These are phyloP conservation scores for Xylaria hypoxylon DNA, from an alignment of 2,329 filamentous ascomycete species.

Conservation along the genomic window DNA sequence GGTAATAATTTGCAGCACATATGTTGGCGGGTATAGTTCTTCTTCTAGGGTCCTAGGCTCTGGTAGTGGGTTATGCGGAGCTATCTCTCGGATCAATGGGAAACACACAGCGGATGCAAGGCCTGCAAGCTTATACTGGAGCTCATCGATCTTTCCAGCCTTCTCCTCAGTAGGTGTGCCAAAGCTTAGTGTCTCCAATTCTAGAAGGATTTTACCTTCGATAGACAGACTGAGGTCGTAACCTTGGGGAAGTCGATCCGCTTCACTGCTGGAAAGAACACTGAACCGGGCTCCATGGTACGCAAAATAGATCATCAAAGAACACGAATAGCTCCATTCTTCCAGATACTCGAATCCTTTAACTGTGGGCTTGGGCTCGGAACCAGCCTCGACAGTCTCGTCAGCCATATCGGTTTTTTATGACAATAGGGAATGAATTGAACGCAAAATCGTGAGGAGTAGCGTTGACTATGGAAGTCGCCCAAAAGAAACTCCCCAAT, in stretches of 20 bases:
- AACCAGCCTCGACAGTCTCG: no score
- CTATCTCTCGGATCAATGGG: neutral
- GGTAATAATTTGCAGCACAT: neutral
- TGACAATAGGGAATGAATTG: no score
- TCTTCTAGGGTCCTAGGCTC: constrained; percentile 1
- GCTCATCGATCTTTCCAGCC: no score
- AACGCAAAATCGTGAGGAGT: no score
- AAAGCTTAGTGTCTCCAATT: neutral
- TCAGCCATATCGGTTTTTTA: no score
- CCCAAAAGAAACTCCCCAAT: no score
- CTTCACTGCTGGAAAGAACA: neutral
- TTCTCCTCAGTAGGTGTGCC: neutral
- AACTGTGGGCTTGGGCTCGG: no score
- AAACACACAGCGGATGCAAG: neutral
- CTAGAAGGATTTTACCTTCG: neutral
- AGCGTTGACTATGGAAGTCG: no score
- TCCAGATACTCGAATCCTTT: no score
- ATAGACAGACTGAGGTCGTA: neutral
- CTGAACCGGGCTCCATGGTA: neutral
- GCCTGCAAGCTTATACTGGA: neutral
- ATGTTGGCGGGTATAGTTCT: neutral
- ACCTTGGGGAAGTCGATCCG: neutral
- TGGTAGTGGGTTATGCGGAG: neutral
- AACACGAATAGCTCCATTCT: no score
- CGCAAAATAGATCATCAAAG: no score